These are phyloP conservation scores for Coriaria nepalensis DNA, from an alignment of 306 rosid species.

Conservation along the genomic window DNA sequence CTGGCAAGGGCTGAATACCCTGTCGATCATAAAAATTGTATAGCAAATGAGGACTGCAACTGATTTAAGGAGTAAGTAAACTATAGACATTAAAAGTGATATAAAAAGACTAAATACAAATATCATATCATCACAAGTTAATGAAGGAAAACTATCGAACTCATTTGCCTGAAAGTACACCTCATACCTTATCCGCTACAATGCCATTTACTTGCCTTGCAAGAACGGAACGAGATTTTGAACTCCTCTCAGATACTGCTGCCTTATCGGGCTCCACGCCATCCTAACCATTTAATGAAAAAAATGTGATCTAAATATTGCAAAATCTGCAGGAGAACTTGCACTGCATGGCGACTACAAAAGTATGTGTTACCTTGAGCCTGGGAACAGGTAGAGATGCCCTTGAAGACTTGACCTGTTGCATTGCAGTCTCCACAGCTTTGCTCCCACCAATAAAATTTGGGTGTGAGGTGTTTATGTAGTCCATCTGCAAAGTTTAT, in stretches of 20 bases:
- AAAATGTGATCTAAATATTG: constrained; percentile 9
- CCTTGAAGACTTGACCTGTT: constrained; percentile 68
- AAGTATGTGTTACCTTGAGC: constrained; percentile 47
- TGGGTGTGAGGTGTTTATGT: constrained; percentile 92
- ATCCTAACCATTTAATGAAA: constrained; percentile 32
- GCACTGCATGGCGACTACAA: constrained; percentile 3
- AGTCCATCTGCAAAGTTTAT: constrained; percentile 73
- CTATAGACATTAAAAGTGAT: not conserved
- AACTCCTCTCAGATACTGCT: constrained; percentile 63
- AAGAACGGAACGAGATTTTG: constrained; percentile 55
- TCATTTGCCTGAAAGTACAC: constrained; percentile 9
- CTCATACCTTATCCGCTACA: constrained; percentile 62
- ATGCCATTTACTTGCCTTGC: constrained; percentile 85
- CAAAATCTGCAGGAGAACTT: constrained; percentile 3
- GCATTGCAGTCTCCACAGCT: constrained; percentile 73
- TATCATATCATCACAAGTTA: not conserved
- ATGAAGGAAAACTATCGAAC: constrained; percentile 2
- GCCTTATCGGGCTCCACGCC: constrained; percentile 67
- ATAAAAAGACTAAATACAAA: no score
- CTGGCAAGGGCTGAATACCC: constrained; percentile 56
- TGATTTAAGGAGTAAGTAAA: not conserved
- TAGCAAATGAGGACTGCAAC: constrained; percentile 1
- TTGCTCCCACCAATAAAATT: constrained; percentile 96
- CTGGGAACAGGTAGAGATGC: constrained; percentile 38
- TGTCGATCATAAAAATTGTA: constrained; percentile 24